Base-by-base conservation (phyloP, 2,329 filamentous ascomycete genomes). In the Aureobasidium namibiae region DNA sequence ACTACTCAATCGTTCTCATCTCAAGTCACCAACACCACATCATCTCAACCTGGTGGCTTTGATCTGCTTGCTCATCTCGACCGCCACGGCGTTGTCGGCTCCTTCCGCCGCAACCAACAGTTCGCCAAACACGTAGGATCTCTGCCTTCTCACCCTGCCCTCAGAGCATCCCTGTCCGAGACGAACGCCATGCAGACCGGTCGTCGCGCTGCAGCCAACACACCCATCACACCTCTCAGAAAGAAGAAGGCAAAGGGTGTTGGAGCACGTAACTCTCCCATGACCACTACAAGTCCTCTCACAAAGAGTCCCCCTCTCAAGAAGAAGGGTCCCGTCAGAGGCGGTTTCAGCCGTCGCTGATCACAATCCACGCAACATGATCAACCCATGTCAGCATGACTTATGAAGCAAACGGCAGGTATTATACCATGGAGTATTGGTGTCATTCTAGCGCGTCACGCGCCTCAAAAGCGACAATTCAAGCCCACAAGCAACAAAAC, bases 201-300 rank as follows among this genome's bases (percentile, higher is more conserved):
- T 64, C 81, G 86, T 60, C 80, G 88, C 63, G 80, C 81, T 60
- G 85, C 84, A 34, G 85, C 84, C 39, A 82, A 83, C 39, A 80
- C 83, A 2, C 85, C 86, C n/a, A 80, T 89, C 62, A 88, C 86
- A 3, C 86, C 86, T 1, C 76, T 82, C 49, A 81, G 86, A 53
- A 82, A 84, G 62, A 70, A 68, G 53, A 61, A 61, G 57, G 59
- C 59, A 21, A 63, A 63, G 52, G 60, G 52, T 13, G 59, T 61
- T 21, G 59, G 59, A 33, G 52, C 50, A 29, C 42, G 59, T 9
- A 50, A 61, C 21, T 50, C 59, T 29, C 59, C 59, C 11, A 60
- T 60, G 48, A 54, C 50, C 11, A 50, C 44, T 18, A 41, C 56
- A 26, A 61, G 59, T 31, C 59, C 59, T 39, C 41, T 61, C 4